Conservation (phyloP, 352 stramenopile genomes). For the Phytophthora capsici region DNA sequence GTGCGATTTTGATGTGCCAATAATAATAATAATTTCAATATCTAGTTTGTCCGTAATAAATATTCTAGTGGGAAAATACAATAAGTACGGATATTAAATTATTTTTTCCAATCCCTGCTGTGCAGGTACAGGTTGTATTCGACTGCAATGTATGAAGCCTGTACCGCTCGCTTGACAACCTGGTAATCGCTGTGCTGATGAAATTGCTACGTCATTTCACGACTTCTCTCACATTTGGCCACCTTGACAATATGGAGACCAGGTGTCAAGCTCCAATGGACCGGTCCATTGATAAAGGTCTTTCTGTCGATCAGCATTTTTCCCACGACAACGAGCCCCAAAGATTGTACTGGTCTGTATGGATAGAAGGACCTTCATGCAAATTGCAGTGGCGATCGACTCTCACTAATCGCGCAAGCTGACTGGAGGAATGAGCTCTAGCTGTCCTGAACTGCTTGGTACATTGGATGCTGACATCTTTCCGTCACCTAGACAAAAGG, state of each 20-base stretch:
- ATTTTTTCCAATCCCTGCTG: too few relatives aligned
- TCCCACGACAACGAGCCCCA: background rate
- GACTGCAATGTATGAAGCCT: too few relatives aligned
- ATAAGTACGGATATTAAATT: too few relatives aligned
- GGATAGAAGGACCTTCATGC: background rate
- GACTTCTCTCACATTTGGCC: background rate
- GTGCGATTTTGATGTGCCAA: too few relatives aligned
- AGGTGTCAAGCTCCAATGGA: background rate
- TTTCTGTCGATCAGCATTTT: background rate
- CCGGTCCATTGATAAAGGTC: background rate
- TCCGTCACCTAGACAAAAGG: too few relatives aligned
- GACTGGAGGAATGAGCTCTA: conserved; percentile 2
- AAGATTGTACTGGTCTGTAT: too few relatives aligned
- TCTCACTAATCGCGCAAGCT: background rate
- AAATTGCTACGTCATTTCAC: background rate
- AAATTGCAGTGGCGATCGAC: conserved; percentile 1
- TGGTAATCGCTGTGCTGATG: background rate
- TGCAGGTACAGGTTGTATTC: too few relatives aligned
- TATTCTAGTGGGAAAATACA: too few relatives aligned
- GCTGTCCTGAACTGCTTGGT: background rate
- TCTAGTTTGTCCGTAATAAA: too few relatives aligned
- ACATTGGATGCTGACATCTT: background rate
- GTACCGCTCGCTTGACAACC: background rate
- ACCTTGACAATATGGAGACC: too few relatives aligned
- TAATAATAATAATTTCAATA: too few relatives aligned